A percentile compares a stretch with the other conserved stretches of the same genome.
Evolutionary conservation across 441 rosid species (phyloP).

Genomic region (Jatropha multifida): DNA sequence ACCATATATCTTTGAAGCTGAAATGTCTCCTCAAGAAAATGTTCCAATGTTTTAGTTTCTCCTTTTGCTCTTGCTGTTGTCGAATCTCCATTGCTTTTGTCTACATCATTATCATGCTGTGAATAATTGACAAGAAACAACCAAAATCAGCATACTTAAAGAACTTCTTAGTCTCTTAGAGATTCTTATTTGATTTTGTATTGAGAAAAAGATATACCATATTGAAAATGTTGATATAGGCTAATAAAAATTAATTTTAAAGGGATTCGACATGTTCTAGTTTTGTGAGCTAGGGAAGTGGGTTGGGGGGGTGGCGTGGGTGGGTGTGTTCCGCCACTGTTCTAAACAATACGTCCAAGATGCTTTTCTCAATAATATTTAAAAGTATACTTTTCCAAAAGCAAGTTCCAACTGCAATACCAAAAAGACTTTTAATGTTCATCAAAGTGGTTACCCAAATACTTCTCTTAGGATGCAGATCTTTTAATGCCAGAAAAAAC

Average conservation of each 20-base stretch:
- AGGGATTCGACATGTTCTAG: too few species aligned
- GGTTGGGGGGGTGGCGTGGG: too few species aligned
- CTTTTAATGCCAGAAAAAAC: neutral
- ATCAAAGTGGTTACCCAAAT: neutral
- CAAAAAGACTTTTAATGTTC: neutral
- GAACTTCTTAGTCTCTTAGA: neutral
- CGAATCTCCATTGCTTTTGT: slow-evolving; percentile 27
- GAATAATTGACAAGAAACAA: slow-evolving; percentile 8
- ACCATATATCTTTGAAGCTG: slow-evolving; percentile 87
- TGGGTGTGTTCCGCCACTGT: too few species aligned
- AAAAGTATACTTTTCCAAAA: too few species aligned
- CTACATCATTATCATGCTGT: slow-evolving; percentile 61
- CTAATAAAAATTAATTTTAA: too few species aligned
- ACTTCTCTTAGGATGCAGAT: neutral
- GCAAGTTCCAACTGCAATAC: too few species aligned
- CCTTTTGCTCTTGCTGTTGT: slow-evolving; percentile 31
- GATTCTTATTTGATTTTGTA: neutral
- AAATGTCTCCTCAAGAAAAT: slow-evolving; percentile 85
- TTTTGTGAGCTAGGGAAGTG: too few species aligned
- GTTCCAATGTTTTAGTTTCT: slow-evolving; percentile 55
- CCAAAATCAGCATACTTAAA: slow-evolving; percentile 3
- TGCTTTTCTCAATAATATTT: too few species aligned
- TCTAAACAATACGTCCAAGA: too few species aligned
- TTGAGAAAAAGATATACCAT: too few species aligned
- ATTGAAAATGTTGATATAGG: too few species aligned